phyloP scores from a whole-genome alignment of 2,329 filamentous ascomycete genomes.

The Arthrobotrys sphaeroides region DNA sequence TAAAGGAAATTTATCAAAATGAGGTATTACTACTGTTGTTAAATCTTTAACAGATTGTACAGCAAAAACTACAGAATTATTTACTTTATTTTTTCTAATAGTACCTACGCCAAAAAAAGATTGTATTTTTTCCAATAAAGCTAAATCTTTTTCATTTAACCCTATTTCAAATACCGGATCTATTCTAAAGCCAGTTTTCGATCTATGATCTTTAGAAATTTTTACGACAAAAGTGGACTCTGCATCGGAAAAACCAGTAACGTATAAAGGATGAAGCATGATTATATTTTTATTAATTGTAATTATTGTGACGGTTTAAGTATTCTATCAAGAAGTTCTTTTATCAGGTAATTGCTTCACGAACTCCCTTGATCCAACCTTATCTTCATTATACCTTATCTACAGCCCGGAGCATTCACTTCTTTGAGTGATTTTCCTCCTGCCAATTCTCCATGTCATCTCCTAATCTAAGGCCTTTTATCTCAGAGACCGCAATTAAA shows the following conservation, averaged over 20 bases:
- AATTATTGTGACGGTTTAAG: background rate
- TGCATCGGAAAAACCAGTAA: background rate
- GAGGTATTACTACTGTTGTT: background rate
- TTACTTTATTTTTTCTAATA: too few relatives aligned
- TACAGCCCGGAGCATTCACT: too few relatives aligned
- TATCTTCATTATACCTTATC: too few relatives aligned
- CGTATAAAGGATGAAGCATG: slow-evolving; percentile 11
- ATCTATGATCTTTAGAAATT: background rate
- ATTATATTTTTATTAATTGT: slow-evolving; percentile 34
- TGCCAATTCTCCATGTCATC: too few relatives aligned
- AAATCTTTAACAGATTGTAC: background rate
- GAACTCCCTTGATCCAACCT: too few relatives aligned
- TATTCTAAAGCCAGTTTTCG: slow-evolving; percentile 23
- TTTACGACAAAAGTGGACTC: background rate
- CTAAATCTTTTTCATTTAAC: background rate
- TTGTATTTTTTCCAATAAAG: background rate
- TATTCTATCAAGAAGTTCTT: too few relatives aligned
- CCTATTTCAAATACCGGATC: slow-evolving; percentile 41
- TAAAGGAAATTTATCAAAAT: slow-evolving; percentile 7
- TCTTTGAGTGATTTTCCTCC: too few relatives aligned
- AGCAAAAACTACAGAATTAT: too few relatives aligned
- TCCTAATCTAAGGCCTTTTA: too few relatives aligned
- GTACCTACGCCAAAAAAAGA: too few relatives aligned
- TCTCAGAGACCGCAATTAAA: too few relatives aligned
- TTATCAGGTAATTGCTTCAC: too few relatives aligned